These are phyloP conservation scores for Cenchrus fungigraminus DNA, from an alignment of 176 grass and related monocot species.

Conservation along the genomic window DNA sequence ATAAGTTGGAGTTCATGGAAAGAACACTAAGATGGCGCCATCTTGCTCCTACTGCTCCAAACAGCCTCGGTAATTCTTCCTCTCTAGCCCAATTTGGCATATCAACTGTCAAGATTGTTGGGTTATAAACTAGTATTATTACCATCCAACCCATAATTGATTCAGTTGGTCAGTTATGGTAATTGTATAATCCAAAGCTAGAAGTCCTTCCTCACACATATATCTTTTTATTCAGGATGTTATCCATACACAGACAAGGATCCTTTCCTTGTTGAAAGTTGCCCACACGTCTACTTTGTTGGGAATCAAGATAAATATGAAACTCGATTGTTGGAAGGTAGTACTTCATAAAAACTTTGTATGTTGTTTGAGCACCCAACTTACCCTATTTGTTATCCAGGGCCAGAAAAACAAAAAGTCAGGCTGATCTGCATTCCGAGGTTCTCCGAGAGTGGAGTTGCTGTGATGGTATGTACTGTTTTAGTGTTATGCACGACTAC, in stretches of 20 bases:
- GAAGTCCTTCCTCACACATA: slow-evolving; percentile 10
- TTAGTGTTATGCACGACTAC: slow-evolving; percentile 3
- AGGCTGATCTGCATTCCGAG: slow-evolving; percentile 88
- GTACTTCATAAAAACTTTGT: slow-evolving; percentile 12
- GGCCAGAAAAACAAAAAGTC: slow-evolving; percentile 73
- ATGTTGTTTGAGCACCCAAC: slow-evolving; percentile 14
- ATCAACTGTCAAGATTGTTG: slow-evolving; percentile 1
- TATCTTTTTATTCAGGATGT: slow-evolving; percentile 67
- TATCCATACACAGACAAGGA: slow-evolving; percentile 98
- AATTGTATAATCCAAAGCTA: neutral
- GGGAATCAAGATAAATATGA: slow-evolving; percentile 97
- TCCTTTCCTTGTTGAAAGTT: slow-evolving; percentile 89
- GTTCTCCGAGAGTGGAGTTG: slow-evolving; percentile 87
- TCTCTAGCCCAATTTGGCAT: slow-evolving; percentile 2
- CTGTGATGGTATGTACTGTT: slow-evolving; percentile 70
- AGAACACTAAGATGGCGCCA: slow-evolving; percentile 91
- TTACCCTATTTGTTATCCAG: slow-evolving; percentile 60
- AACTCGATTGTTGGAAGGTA: slow-evolving; percentile 77
- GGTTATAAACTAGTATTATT: neutral
- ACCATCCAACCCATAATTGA: neutral
- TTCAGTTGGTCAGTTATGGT: slow-evolving; percentile 10
- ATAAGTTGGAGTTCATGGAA: slow-evolving; percentile 90
- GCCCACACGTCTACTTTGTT: slow-evolving; percentile 92
- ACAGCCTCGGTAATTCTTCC: slow-evolving; percentile 75
- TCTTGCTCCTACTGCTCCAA: slow-evolving; percentile 95